Percentiles rank a stretch among this genome's conserved stretches.
These are phyloP conservation scores for Breviolum minutum DNA, from an alignment of 73 alveolate species.

Conservation along the genomic window DNA sequence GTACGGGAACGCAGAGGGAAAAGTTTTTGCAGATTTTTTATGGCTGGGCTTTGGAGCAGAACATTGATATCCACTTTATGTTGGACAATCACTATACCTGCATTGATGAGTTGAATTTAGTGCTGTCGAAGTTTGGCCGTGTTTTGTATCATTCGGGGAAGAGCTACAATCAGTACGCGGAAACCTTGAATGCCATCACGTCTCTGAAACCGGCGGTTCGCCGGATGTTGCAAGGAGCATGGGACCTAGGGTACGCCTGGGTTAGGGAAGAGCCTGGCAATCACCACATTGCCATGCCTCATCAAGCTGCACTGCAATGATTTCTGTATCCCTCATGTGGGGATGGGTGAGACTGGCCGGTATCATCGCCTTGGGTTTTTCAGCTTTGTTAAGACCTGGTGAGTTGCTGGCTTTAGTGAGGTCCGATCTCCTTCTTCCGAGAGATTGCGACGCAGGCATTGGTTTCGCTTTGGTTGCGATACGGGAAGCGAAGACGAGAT, in stretches of 20 bases:
- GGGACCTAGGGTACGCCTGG: slow-evolving; percentile 39
- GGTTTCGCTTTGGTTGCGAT: no score
- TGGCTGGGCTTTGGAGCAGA: not conserved
- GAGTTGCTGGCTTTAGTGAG: no score
- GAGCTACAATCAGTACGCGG: not conserved
- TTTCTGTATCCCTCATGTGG: not conserved
- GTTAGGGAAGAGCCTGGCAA: not conserved
- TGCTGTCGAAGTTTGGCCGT: not conserved
- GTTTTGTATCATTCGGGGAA: not conserved
- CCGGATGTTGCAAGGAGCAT: not conserved
- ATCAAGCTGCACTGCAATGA: not conserved
- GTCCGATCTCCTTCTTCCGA: no score
- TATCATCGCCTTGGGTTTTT: not conserved
- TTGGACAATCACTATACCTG: not conserved
- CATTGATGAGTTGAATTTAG: not conserved
- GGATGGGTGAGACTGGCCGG: slow-evolving; percentile 7
- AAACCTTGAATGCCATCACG: not conserved
- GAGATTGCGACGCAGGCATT: no score
- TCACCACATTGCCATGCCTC: slow-evolving; percentile 16
- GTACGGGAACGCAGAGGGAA: not conserved
- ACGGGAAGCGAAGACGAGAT: no score
- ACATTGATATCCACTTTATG: not conserved
- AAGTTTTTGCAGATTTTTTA: not conserved
- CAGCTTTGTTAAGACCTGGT: not conserved
- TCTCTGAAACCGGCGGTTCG: not conserved